Evolutionary conservation across 2,329 filamentous ascomycete species (phyloP).

Genomic region (Cladosporium velox): DNA sequence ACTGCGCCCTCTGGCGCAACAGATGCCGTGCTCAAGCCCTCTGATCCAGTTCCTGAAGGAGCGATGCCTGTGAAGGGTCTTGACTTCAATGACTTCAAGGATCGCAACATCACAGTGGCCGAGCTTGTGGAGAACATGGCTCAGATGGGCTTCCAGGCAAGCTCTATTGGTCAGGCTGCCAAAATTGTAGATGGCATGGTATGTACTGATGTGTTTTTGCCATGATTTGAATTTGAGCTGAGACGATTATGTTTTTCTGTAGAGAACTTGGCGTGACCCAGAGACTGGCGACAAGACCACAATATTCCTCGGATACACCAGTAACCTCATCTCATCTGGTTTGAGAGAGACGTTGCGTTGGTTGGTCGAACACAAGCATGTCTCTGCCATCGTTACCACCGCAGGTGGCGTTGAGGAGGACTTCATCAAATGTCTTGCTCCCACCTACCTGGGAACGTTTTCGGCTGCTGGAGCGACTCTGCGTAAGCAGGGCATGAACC

Average conservation of each 20-base stretch:
- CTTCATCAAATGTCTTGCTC: constrained; percentile 94
- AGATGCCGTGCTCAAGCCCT: constrained; percentile 81
- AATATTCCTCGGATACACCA: constrained; percentile 96
- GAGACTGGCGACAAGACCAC: constrained; percentile 80
- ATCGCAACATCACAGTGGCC: constrained; percentile 76
- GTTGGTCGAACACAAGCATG: constrained; percentile 87
- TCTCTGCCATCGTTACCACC: constrained; percentile 91
- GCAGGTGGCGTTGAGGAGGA: constrained; percentile 96
- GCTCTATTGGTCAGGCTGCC: constrained; percentile 80
- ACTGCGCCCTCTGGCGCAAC: constrained; percentile 54
- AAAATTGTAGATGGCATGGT: constrained; percentile 97
- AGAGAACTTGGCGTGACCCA: constrained; percentile 75
- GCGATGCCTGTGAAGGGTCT: constrained; percentile 84
- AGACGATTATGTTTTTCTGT: constrained; percentile 1
- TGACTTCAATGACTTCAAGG: constrained; percentile 82
- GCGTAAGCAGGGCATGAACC: constrained; percentile 83
- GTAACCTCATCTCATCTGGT: constrained; percentile 95
- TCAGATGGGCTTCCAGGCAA: constrained; percentile 83
- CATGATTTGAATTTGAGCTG: neutral
- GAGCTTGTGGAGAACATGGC: constrained; percentile 81
- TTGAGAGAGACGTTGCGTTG: constrained; percentile 89
- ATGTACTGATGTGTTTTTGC: constrained; percentile 35
- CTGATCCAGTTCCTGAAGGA: constrained; percentile 75
- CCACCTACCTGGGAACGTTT: constrained; percentile 91
- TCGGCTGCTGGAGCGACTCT: constrained; percentile 73